Percentiles rank a stretch among this genome's conserved stretches.
Evolutionary conservation across 306 rosid genomes (phyloP).

Genomic region (Boehmeria nivea): DNA sequence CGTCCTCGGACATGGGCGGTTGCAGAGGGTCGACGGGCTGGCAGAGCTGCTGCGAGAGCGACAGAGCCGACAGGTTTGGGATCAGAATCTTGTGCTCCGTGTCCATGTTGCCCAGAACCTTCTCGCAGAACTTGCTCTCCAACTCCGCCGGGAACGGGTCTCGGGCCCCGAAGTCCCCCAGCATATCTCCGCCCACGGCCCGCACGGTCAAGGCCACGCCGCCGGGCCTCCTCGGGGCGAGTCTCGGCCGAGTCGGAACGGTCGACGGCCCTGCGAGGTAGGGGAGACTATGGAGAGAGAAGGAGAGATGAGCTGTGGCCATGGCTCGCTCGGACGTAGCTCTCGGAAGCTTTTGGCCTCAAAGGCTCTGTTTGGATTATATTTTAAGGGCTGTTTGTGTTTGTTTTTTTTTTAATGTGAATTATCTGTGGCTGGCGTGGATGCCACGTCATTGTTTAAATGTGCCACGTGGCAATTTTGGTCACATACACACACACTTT

Average conservation of each 20-base stretch:
- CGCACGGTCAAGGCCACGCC: conserved; percentile 7
- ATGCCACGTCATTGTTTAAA: too few species aligned
- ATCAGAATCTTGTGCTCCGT: conserved; percentile 87
- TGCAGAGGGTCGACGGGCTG: conserved; percentile 50
- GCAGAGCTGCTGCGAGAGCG: conserved; percentile 59
- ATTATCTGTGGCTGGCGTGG: too few species aligned
- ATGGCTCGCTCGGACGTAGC: background rate
- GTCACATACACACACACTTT: too few species aligned
- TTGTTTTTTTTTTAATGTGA: too few species aligned
- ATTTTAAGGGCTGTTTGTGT: background rate
- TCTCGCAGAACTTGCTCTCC: conserved; percentile 68
- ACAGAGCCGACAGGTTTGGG: conserved; percentile 59
- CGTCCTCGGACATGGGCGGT: conserved; percentile 44
- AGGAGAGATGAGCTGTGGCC: conserved; percentile 20
- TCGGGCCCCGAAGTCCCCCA: conserved; percentile 83
- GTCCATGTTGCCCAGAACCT: conserved; percentile 46
- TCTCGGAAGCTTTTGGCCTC: background rate
- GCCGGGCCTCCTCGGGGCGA: conserved; percentile 1
- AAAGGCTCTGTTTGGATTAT: background rate
- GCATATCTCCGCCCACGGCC: conserved; percentile 23
- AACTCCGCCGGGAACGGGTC: conserved; percentile 90
- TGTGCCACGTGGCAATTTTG: too few species aligned
- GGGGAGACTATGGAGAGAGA: background rate
- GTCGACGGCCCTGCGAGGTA: conserved; percentile 1
- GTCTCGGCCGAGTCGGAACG: conserved; percentile 12